phyloP scores from a whole-genome alignment of 148 eudicot species.

The Silene latifolia region DNA sequence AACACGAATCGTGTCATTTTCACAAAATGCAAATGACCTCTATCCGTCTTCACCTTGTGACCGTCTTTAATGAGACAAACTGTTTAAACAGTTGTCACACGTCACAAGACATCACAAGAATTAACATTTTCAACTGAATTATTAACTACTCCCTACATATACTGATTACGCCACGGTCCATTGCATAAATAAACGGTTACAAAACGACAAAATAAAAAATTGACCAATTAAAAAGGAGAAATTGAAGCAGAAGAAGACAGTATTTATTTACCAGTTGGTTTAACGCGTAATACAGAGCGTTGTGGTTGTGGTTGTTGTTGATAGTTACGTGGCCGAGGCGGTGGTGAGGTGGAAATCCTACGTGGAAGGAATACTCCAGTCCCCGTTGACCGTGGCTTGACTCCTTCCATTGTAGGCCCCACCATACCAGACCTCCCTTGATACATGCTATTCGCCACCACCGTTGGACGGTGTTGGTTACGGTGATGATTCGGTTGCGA shows the following conservation, averaged over 20 bases:
- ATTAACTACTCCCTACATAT: no score
- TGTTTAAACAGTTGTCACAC: no score
- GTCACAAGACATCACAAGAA: no score
- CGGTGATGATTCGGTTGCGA: neutral
- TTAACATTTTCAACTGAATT: no score
- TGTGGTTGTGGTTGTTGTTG: no score
- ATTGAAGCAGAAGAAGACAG: neutral
- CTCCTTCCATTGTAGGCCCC: neutral
- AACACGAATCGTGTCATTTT: no score
- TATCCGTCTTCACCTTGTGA: no score
- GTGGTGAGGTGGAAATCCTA: neutral
- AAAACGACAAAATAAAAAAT: no score
- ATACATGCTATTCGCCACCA: neutral
- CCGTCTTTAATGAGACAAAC: no score
- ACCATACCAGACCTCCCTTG: neutral
- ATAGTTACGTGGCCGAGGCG: neutral
- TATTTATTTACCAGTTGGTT: neutral
- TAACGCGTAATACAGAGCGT: neutral
- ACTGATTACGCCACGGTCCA: no score
- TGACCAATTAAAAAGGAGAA: neutral
- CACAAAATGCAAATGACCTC: no score
- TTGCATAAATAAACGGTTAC: no score
- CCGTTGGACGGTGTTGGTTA: neutral
- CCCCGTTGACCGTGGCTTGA: neutral
- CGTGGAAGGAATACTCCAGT: neutral